Evolutionary conservation across 208 protist species (phyloP), one percentile per base, ranked within the genome.

Genomic region (Leishmania mexicana): DNA sequence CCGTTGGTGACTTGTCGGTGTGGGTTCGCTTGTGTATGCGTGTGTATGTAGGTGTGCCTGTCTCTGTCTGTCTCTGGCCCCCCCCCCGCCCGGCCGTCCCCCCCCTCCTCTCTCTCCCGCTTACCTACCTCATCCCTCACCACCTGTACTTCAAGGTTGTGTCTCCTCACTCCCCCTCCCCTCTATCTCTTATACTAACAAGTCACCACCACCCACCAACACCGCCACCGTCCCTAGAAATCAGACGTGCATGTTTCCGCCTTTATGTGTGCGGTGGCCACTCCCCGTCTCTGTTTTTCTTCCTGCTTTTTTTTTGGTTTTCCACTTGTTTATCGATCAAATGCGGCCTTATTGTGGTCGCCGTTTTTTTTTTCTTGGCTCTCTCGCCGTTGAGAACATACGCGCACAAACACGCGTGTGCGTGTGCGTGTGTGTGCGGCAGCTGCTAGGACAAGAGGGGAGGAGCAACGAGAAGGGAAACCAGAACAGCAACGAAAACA

Each of bases 71-170:
- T 13, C 45, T 11, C 45, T 49, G 45, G 8, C 45, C 45, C 45
- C 45, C 45, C 45, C 0, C 45, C 45, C 10, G 45, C 45, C 45
- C 45, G 31, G 31, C 35, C 35, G 7, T 13, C 62, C 31, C 0
- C 31, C 13, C 60, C 49, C 3, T 28, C 40, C 21, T 28, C 10
- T 31, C 47, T n/a, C 42, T 31, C 68, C 42, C 15, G 68, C 68
- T 73, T 73, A 73, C 53, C n/a, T 42, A 38, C 68, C 45, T 35
- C 45, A 8, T 49, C 19, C 6, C 10, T 51, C 24, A 15, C 42
- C 68, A 35, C 65, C 65, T 71, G 38, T 45, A 45, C 65, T 47
- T 71, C 65, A 71, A 71, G 65, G 65, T 45, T 71, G 35, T 45
- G 65, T 28, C 19, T 40, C 38, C 38, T 47, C 65, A 28, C 65